Conservation (phyloP, 75 land plant genomes). For the Adiantum capillusveneris region DNA sequence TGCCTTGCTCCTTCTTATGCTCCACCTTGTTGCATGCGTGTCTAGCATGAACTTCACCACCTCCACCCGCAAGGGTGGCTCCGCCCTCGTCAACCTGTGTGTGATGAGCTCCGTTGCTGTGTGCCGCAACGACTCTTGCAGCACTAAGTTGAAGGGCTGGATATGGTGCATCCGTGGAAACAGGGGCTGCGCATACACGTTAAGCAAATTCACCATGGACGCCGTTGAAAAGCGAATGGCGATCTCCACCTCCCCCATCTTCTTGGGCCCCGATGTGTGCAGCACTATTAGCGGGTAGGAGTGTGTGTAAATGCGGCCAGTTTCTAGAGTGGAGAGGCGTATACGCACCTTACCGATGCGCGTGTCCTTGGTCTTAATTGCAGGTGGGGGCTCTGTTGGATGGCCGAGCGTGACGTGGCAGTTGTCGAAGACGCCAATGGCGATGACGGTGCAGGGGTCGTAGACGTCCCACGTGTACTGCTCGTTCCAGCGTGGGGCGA, state of each 20-base stretch:
- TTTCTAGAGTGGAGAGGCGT: slow-evolving; percentile 52
- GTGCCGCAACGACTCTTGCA: slow-evolving; percentile 10
- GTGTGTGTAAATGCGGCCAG: slow-evolving; percentile 53
- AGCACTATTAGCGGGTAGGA: slow-evolving; percentile 57
- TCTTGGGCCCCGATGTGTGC: slow-evolving; percentile 60
- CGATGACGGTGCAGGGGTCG: slow-evolving; percentile 71
- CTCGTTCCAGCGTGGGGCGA: slow-evolving; percentile 42
- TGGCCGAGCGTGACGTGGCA: slow-evolving; percentile 15
- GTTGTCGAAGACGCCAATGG: slow-evolving; percentile 73
- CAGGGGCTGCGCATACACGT: slow-evolving; percentile 15
- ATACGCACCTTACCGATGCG: slow-evolving; percentile 72
- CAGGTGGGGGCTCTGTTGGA: not conserved
- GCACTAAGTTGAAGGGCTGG: slow-evolving; percentile 13
- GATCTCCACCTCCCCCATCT: slow-evolving; percentile 71
- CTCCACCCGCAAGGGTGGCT: slow-evolving; percentile 27
- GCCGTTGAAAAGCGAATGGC: slow-evolving; percentile 33
- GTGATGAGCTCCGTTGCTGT: slow-evolving; percentile 19
- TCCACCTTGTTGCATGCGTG: slow-evolving; percentile 20
- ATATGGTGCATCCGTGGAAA: slow-evolving; percentile 28
- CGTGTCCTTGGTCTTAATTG: slow-evolving; percentile 13
- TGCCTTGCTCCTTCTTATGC: slow-evolving; percentile 28
- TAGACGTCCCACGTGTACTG: slow-evolving; percentile 70
- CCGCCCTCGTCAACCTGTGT: slow-evolving; percentile 8
- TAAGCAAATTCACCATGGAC: slow-evolving; percentile 14
- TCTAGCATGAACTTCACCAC: slow-evolving; percentile 27